These are phyloP conservation scores for Paracorniculantispora psalliotae DNA, from an alignment of 2,329 filamentous ascomycete species.

Conservation along the genomic window DNA sequence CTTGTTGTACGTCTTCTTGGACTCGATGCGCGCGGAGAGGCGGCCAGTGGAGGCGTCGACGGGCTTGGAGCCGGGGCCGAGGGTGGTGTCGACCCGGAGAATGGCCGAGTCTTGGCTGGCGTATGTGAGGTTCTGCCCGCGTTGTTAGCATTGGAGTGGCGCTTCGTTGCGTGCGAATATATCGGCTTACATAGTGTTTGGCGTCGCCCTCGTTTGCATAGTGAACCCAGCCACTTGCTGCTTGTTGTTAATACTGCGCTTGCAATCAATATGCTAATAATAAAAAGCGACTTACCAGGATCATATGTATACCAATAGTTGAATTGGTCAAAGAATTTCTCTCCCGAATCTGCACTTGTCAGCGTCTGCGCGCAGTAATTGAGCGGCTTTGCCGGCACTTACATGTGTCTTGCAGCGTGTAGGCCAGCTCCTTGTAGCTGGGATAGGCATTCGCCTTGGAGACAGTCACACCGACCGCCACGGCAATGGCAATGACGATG, in stretches of 20 bases:
- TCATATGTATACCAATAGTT: constrained; percentile 48
- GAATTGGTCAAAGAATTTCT: constrained; percentile 51
- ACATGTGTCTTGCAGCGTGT: constrained; percentile 47
- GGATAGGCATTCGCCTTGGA: constrained; percentile 41
- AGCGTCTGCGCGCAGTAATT: background rate
- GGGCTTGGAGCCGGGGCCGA: constrained; percentile 38
- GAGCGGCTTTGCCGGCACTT: constrained; percentile 19
- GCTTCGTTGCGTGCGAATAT: background rate
- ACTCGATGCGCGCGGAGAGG: constrained; percentile 59
- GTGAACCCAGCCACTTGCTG: constrained; percentile 47
- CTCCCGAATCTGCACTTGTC: constrained; percentile 38
- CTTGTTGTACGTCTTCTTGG: constrained; percentile 53
- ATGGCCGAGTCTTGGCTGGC: constrained; percentile 49
- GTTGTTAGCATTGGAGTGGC: background rate
- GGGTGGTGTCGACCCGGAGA: constrained; percentile 56
- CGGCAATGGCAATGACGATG: constrained; percentile 44
- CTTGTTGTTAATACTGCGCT: constrained; percentile 6
- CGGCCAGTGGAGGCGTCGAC: constrained; percentile 55
- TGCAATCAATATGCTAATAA: background rate
- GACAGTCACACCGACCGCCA: constrained; percentile 40
- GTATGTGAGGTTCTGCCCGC: constrained; percentile 56
- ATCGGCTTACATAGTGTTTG: constrained; percentile 33
- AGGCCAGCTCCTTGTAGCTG: constrained; percentile 42
- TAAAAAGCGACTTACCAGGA: constrained; percentile 35
- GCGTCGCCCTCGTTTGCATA: constrained; percentile 44